Base-by-base conservation (phyloP, 2,329 filamentous ascomycete genomes). In the Colletotrichum musicola region DNA sequence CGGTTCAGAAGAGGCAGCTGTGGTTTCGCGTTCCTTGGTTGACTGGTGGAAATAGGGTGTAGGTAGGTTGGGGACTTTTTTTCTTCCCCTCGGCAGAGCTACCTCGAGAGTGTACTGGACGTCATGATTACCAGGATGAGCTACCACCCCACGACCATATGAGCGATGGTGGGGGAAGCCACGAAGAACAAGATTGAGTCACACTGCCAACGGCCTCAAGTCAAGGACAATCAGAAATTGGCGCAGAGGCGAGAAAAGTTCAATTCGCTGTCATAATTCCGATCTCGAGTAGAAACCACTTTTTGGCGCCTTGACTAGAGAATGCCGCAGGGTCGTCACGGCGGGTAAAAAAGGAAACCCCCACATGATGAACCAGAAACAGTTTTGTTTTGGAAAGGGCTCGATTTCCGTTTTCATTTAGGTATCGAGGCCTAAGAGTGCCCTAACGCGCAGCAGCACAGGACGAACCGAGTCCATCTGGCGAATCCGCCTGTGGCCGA, bases 401-500 rank as follows among this genome's bases (percentile, higher is more conserved):
- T 69, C 64, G 67, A 69, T 69, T 68, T 71, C 70, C 70, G 70
- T 71, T 68, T 71, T 72, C 70, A 72, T 72, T 72, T 61, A 68
- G 69, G 63, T 69, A 68, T 70, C 69, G 64, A 71, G 58, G 55
- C 68, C 70, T 35, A 68, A 67, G 27, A 63, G 67, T 67, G 79
- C 78, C 80, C 74, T 77, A 78, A 77, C 81, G 80, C 59, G 83
- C 82, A 79, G 81, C 81, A 69, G 54, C 53, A 63, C 30, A 35
- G 30, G 30, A 62, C 59, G 59, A 68, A 80, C 80, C 78, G 79
- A 10, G 10, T 35, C 80, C 80, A 79, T 75, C 30, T 35, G 30
- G 30, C 75, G n/a, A 73, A 73, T 69, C 73, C 72, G 74, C 70
- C 71, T 73, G 71, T 63, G 66, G 54, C 66, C 63, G 66, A 51